Conservation (phyloP, 2,329 filamentous ascomycete species). For the Rhytidhysteron rufulum region DNA sequence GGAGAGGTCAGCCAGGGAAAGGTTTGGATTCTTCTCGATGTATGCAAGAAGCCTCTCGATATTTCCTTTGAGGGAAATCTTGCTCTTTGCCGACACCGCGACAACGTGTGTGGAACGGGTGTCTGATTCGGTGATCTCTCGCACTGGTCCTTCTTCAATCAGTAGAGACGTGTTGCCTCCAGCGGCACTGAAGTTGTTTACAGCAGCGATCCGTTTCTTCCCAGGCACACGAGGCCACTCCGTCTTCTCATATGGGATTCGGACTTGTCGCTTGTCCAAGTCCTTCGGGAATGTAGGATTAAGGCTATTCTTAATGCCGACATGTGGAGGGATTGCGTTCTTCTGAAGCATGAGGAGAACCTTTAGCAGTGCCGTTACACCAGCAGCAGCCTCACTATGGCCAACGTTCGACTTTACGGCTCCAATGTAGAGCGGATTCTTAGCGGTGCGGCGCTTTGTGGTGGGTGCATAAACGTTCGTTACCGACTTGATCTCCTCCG, state of each 20-base stretch:
- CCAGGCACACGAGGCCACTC: constrained; percentile 35
- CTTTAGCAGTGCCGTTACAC: constrained; percentile 28
- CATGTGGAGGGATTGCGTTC: constrained; percentile 52
- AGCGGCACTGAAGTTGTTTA: constrained; percentile 49
- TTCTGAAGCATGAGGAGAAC: constrained; percentile 32
- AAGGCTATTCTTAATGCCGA: constrained; percentile 63
- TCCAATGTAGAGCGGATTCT: constrained; percentile 18
- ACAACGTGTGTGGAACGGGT: background rate
- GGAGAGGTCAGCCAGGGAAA: constrained; percentile 4
- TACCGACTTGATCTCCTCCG: constrained; percentile 15
- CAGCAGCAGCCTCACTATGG: constrained; percentile 31
- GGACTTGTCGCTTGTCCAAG: constrained; percentile 54
- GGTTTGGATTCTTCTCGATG: constrained; percentile 8
- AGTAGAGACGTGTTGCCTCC: constrained; percentile 55
- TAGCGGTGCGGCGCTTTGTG: background rate
- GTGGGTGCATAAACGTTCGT: constrained; percentile 1
- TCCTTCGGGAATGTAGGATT: constrained; percentile 56
- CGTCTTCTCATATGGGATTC: constrained; percentile 53
- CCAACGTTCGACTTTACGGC: constrained; percentile 32
- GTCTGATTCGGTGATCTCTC: background rate
- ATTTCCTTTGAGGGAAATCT: constrained; percentile 12
- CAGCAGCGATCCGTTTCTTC: constrained; percentile 43
- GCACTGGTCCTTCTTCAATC: constrained; percentile 12
- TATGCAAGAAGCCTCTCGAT: constrained; percentile 8
- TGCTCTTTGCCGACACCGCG: background rate